Evolutionary conservation across 2,329 filamentous ascomycete genomes (phyloP).

Genomic region (Akanthomyces uredinophilus): DNA sequence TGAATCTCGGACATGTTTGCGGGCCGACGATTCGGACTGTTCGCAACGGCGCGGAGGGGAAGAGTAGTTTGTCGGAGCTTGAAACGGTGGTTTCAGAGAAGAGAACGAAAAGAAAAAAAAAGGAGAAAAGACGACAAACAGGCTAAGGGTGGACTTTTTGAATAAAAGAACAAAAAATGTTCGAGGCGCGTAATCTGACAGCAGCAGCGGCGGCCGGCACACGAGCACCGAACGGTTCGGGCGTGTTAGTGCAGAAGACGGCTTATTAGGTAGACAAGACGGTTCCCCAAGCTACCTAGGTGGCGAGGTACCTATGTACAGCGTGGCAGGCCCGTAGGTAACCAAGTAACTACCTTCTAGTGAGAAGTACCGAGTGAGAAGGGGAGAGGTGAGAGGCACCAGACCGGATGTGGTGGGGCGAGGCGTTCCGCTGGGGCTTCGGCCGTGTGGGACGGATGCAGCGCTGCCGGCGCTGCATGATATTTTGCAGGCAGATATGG

Average conservation of each 20-base stretch:
- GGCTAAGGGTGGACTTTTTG: neutral
- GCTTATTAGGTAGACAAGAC: neutral
- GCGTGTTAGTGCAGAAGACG: neutral
- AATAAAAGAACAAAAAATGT: neutral
- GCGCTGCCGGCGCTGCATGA: neutral
- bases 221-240: neutral
- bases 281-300: neutral
- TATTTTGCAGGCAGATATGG: neutral
- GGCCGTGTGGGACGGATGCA: neutral
- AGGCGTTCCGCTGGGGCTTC: conserved; percentile 3
- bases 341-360: neutral
- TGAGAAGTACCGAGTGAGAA: too few relatives aligned
- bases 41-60: neutral
- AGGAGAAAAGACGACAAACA: neutral
- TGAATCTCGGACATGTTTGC: conserved; percentile 12
- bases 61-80: neutral
- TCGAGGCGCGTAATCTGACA: conserved; percentile 5
- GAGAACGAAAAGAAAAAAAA: neutral
- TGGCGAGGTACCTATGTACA: too few relatives aligned
- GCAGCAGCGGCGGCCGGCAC: neutral
- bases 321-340: too few relatives aligned
- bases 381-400: neutral
- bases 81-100: neutral
- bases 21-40: neutral
- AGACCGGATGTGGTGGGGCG: neutral